Conservation (phyloP, 106 monocot genomes). For the Dioscorea zingiberensis region DNA sequence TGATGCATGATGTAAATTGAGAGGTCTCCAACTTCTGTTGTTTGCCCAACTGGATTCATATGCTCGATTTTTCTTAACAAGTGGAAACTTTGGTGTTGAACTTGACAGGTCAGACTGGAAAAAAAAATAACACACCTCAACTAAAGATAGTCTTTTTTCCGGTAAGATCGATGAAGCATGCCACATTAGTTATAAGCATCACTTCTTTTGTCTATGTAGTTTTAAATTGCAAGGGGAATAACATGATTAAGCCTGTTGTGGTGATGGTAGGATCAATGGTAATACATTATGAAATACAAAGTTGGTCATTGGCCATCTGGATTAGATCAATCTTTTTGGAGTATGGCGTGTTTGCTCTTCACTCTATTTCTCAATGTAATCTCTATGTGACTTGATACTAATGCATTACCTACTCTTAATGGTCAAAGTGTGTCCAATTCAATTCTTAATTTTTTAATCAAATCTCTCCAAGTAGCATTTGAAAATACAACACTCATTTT, state of each 20-base stretch:
- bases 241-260: no score
- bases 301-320: no score
- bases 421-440: no score
- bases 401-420: no score
- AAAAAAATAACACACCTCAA: constrained; percentile 1
- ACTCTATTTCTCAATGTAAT: no score
- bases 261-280: no score
- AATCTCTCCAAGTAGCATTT: background rate
- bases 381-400: no score
- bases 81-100: constrained; percentile 9
- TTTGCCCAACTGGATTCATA: background rate
- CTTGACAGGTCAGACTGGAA: constrained; percentile 27
- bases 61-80: constrained; percentile 4
- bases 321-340: no score
- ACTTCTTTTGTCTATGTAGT: no score
- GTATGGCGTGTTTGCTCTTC: no score
- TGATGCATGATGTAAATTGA: background rate
- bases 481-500: background rate
- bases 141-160: background rate
- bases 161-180: background rate
- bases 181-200: background rate
- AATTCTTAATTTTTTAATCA: background rate
- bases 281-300: background rate
- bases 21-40: background rate
- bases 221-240: background rate